Evolutionary conservation across 768 basidiomycete genomes (phyloP), one percentile per base, ranked within the genome.

Genomic region (Postia placenta): DNA sequence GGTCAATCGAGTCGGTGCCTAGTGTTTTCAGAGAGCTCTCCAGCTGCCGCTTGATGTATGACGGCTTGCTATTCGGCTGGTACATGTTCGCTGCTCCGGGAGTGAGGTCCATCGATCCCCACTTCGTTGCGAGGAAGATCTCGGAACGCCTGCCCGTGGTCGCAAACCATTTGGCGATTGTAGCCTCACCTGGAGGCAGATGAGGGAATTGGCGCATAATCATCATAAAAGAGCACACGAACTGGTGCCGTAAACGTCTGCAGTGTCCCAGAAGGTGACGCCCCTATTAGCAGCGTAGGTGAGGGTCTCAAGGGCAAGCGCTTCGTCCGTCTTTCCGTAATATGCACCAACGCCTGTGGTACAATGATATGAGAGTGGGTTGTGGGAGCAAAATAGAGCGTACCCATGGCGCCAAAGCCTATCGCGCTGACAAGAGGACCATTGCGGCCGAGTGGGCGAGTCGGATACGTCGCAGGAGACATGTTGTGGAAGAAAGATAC

Each of bases 51-150:
- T 61, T 64, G 5, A 72, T 68, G 47, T 76, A 74, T 5, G 30
- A 5, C 19, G 45, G 45, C 30, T 45, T 28, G 24, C 24, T 44
- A 22, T 44, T 44, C 14, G 45, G n/a, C 33, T 45, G 33, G 17
- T n/a, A 45, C 28, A n/a, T 5, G 30, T 45, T 36, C 26, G n/a
- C n/a, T 5, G 23, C 45, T 14, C 28, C 33, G 25, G 45, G 45
- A 5, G 17, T 15, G 11, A 36, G 22, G 23, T 28, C 37, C 12
- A 28, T 23, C 60, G 11, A 19, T 74, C 76, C 76, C 39, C 75
- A 77, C 60, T 85, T 85, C 19, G 80, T 82, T 1, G 81, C 79
- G n/a, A 85, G 69, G 64, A 83, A 85, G 17, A 80, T 77, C 15
- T 76, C 66, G 19, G 66, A 52, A 22, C 77, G 66, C 45, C 75